These are phyloP conservation scores for Blastobotrys serpentis DNA, from an alignment of 1,139 yeast species.

Conservation along the genomic window DNA sequence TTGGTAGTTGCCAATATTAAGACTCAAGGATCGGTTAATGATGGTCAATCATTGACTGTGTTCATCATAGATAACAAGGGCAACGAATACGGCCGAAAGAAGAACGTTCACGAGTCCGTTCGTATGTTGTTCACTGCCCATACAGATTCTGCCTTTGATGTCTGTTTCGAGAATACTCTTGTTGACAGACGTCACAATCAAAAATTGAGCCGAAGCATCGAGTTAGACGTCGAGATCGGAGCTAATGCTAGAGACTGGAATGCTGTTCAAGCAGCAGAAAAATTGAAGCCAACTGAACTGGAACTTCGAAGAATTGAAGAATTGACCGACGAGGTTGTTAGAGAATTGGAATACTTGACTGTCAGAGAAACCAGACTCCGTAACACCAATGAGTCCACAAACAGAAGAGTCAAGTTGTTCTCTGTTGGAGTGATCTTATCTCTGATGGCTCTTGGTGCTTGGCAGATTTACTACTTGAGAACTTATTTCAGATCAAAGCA, in stretches of 20 bases:
- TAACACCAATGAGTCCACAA: conserved; percentile 95
- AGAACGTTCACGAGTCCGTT: conserved; percentile 55
- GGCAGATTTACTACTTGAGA: conserved; percentile 91
- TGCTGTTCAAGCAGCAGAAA: conserved; percentile 87
- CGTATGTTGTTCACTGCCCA: conserved; percentile 83
- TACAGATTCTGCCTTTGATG: conserved; percentile 80
- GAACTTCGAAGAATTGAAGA: conserved; percentile 83
- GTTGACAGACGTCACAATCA: conserved; percentile 30
- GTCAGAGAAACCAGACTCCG: conserved; percentile 87
- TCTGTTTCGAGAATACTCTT: conserved; percentile 77
- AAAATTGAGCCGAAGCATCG: conserved; percentile 51
- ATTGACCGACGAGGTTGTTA: conserved; percentile 72
- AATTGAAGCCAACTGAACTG: conserved; percentile 87
- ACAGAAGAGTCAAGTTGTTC: conserved; percentile 75
- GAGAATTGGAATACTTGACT: conserved; percentile 78
- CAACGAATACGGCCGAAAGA: conserved; percentile 41
- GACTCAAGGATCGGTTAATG: conserved; percentile 72
- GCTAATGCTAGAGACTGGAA: conserved; percentile 98
- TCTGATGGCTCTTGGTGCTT: conserved; percentile 74
- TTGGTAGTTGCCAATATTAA: conserved; percentile 75
- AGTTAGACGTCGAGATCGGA: conserved; percentile 90
- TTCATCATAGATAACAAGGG: conserved; percentile 40
- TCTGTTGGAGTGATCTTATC: conserved; percentile 66
- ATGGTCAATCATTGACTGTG: conserved; percentile 67
- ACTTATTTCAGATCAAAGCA: conserved; percentile 93